These are phyloP conservation scores for Nakazawaea wyomingensis DNA, from an alignment of 805 yeast species.

Conservation along the genomic window DNA sequence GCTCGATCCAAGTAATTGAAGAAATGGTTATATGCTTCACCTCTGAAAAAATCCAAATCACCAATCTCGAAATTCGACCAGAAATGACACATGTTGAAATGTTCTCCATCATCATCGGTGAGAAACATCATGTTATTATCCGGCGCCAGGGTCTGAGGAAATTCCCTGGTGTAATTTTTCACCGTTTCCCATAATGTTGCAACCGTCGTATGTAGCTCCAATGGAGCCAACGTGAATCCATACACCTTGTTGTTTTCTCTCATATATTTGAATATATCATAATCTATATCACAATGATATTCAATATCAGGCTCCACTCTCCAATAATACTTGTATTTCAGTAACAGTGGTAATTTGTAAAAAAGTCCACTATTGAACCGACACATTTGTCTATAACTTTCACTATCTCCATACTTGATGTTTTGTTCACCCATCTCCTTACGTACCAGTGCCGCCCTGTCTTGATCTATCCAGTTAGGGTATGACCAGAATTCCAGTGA, in stretches of 20 bases:
- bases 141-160: conserved; percentile 41
- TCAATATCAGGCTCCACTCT: conserved; percentile 57
- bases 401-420: conserved; percentile 42
- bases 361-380: conserved; percentile 68
- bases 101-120: conserved; percentile 37
- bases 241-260: conserved; percentile 38
- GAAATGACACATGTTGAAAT: conserved; percentile 55
- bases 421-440: conserved; percentile 36
- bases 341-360: conserved; percentile 39
- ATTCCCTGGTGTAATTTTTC: conserved; percentile 35
- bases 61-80: conserved; percentile 64
- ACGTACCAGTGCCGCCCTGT: conserved; percentile 41
- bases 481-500: conserved; percentile 60
- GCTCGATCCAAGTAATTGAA: conserved; percentile 39
- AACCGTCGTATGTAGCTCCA: conserved; percentile 48
- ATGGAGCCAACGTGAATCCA: conserved; percentile 47
- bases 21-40: conserved; percentile 38
- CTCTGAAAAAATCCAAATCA: conserved; percentile 42
- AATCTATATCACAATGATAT: conserved; percentile 51
- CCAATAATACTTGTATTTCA: conserved; percentile 50
- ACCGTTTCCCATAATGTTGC: conserved; percentile 48
- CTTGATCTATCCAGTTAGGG: conserved; percentile 59
- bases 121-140: conserved; percentile 44
- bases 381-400: conserved; percentile 60
- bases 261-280: conserved; percentile 46